phyloP scores from a whole-genome alignment of 1,284 basidiomycete genomes.

The Agaricales sp. region DNA sequence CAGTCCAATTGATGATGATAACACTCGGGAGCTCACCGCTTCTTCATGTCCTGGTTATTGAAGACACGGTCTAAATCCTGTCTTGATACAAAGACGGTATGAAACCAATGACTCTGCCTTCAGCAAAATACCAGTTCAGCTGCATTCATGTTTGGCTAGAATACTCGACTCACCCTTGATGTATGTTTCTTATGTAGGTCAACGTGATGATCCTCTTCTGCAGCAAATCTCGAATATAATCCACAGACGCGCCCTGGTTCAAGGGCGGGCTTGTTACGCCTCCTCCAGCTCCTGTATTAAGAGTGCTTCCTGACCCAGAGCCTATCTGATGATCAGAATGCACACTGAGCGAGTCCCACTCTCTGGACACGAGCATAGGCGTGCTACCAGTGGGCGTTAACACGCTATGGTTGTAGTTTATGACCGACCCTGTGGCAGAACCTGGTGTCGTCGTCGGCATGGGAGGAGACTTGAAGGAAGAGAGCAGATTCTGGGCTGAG shows the following conservation, averaged over 20 bases:
- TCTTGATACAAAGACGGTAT: conserved; percentile 71
- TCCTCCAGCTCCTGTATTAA: conserved; percentile 15
- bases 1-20: conserved; percentile 2
- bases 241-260: conserved; percentile 57
- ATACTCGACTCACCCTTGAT: conserved; percentile 58
- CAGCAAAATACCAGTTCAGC: conserved; percentile 7
- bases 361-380: conserved; percentile 27
- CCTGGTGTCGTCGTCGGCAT: conserved; percentile 13
- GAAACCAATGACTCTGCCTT: conserved; percentile 80
- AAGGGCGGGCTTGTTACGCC: conserved; percentile 34
- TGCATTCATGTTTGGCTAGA: neutral
- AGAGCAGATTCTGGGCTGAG: conserved; percentile 71
- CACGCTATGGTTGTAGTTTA: neutral
- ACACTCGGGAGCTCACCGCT: conserved; percentile 44
- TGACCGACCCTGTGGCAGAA: neutral
- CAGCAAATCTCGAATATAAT: conserved; percentile 66
- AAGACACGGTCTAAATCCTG: conserved; percentile 66
- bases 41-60: conserved; percentile 65
- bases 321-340: conserved; percentile 31
- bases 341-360: conserved; percentile 61
- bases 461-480: conserved; percentile 50
- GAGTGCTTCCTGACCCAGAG: conserved; percentile 5
- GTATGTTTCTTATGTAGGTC: conserved; percentile 73
- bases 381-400: neutral
- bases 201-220: conserved; percentile 78